Percentiles rank a stretch among this genome's conserved stretches.
Conservation (phyloP, 352 stramenopile genomes). For the Phytophthora tentaculata region DNA sequence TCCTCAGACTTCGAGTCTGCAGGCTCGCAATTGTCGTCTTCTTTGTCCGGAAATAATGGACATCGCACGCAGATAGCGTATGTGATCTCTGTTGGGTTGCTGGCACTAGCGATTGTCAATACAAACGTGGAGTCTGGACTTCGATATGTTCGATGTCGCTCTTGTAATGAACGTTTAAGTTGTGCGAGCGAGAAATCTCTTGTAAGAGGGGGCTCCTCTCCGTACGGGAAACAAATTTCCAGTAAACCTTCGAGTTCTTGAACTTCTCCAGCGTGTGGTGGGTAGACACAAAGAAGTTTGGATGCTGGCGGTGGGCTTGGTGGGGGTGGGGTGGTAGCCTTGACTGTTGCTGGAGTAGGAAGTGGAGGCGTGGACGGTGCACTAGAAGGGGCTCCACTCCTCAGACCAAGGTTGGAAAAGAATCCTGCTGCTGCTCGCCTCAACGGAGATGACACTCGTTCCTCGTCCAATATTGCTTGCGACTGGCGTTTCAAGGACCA, state of each 20-base stretch:
- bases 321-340: constrained; percentile 9
- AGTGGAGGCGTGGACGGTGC: constrained; percentile 34
- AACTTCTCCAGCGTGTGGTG: constrained; percentile 47
- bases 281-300: constrained; percentile 65
- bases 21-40: constrained; percentile 23
- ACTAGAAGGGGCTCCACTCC: constrained; percentile 17
- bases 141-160: constrained; percentile 71
- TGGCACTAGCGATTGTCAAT: constrained; percentile 63
- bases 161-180: constrained; percentile 66
- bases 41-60: constrained; percentile 63
- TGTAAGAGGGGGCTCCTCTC: constrained; percentile 42
- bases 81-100: constrained; percentile 56
- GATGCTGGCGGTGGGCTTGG: constrained; percentile 27
- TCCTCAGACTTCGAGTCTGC: constrained; percentile 4
- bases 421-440: constrained; percentile 37
- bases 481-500: constrained; percentile 37
- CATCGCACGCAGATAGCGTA: constrained; percentile 78
- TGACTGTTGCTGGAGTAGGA: constrained; percentile 13
- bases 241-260: constrained; percentile 67
- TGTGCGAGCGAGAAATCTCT: constrained; percentile 65
- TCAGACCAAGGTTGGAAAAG: constrained; percentile 44
- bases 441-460: constrained; percentile 27
- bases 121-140: constrained; percentile 76
- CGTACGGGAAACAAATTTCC: constrained; percentile 83
- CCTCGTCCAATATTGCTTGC: constrained; percentile 39